These are phyloP conservation scores for Tricholoma matsutake DNA, from an alignment of 768 basidiomycete genomes.

Conservation along the genomic window DNA sequence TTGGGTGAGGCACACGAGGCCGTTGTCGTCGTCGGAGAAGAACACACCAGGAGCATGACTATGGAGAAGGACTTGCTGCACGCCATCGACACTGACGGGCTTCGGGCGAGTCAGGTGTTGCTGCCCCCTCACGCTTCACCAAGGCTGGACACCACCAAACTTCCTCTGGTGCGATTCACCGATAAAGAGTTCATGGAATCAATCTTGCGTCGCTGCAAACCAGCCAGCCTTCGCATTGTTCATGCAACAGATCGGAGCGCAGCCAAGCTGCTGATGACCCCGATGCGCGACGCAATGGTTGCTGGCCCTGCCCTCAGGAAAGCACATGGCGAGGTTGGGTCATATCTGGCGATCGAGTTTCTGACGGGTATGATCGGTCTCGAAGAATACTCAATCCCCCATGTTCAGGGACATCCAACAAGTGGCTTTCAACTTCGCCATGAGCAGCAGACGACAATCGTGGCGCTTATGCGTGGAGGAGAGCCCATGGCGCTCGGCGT, in stretches of 20 bases:
- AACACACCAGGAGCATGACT: conserved; percentile 1
- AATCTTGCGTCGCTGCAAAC: not conserved
- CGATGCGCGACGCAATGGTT: not conserved
- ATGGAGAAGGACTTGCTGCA: conserved; percentile 1
- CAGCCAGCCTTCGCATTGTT: not conserved
- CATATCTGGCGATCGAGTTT: conserved; percentile 1
- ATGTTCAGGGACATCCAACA: conserved; percentile 1
- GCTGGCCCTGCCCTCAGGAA: not conserved
- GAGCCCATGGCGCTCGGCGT: not conserved
- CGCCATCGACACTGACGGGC: not conserved
- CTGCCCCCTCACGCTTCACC: not conserved
- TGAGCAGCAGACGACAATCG: not conserved
- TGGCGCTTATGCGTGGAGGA: conserved; percentile 1
- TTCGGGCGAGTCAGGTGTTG: not conserved
- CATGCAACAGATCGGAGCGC: conserved; percentile 1
- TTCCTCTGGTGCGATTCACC: not conserved
- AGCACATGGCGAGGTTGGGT: not conserved
- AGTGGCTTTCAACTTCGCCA: conserved; percentile 1
- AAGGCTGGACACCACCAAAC: conserved; percentile 1
- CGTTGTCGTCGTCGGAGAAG: not conserved
- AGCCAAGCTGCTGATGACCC: not conserved
- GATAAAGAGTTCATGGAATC: conserved; percentile 1
- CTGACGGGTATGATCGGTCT: not conserved
- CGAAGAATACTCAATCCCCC: conserved; percentile 1
- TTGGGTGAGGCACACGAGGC: conserved; percentile 1